Evolutionary conservation across 208 protist genomes (phyloP), one percentile per base, ranked within the genome.

Genomic region (Acanthamoeba lenticulata): DNA sequence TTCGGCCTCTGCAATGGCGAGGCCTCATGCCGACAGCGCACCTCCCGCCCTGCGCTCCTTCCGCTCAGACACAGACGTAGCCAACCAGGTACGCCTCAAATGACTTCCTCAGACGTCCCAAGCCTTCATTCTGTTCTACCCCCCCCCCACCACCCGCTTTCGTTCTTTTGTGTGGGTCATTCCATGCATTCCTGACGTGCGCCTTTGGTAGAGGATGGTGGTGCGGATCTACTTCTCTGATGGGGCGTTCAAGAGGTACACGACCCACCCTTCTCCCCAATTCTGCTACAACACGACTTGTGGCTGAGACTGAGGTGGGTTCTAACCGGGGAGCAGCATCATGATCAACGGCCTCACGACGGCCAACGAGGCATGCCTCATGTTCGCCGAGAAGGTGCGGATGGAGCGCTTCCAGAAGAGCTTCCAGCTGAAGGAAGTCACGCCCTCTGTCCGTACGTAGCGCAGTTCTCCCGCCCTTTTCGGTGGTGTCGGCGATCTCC

Each of bases 321-420:
- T 2, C 62, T 38, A 7, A n/a, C 17, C 52, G 3, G 4, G 9
- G 2, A n/a, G 9, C n/a, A 72, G 62, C n/a, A 72, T 72, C n/a
- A 72, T 72, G 62, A 72, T 72, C 24, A 72, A 19, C 11, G 62
- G 29, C 1, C n/a, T 29, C 5, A 72, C 62, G 6, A 72, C 62
- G 62, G 62, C 62, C 6, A 6, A 29, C 29, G 62, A 72, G 32
- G 62, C 62, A 9, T 72, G 62, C 62, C 62, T 7, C 62, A 72
- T 72, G 32, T 72, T 72, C 62, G 62, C 62, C 3, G 62, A 72
- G 62, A 72, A 72, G n/a, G 62, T 72, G 62, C 62, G 62, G 5
- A 72, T 72, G 62, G 62, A 72, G 62, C 62, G 62, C 29, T 72
- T 72, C 32, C 62, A 72, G 62, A 17, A 72, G n/a, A 72, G 36